These are phyloP conservation scores for Ciborinia camelliae DNA, from an alignment of 2,329 filamentous ascomycete genomes.

Conservation along the genomic window DNA sequence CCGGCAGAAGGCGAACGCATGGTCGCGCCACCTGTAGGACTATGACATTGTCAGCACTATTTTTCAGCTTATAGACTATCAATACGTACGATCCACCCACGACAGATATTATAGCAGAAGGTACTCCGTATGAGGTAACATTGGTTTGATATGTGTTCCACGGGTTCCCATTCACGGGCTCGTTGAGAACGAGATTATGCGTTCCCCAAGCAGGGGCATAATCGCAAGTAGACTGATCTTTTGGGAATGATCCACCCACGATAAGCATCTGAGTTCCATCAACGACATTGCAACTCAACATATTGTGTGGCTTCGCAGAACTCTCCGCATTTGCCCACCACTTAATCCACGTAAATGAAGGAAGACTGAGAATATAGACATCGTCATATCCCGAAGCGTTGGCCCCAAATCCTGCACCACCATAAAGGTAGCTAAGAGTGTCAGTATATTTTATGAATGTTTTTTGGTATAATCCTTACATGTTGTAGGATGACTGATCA, in stretches of 20 bases:
- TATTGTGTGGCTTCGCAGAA: conserved; percentile 46
- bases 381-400: conserved; percentile 55
- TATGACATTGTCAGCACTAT: conserved; percentile 21
- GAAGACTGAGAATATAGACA: conserved; percentile 59
- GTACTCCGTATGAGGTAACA: conserved; percentile 53
- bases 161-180: conserved; percentile 44
- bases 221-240: conserved; percentile 48
- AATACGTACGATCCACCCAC: conserved; percentile 46
- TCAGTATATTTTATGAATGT: conserved; percentile 20
- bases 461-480: conserved; percentile 44
- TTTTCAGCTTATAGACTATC: not conserved
- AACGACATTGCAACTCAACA: conserved; percentile 52
- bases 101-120: conserved; percentile 47
- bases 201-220: conserved; percentile 50
- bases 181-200: conserved; percentile 54
- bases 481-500: conserved; percentile 61
- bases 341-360: conserved; percentile 62
- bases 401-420: conserved; percentile 49
- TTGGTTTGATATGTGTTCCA: conserved; percentile 53
- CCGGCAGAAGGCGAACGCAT: conserved; percentile 47
- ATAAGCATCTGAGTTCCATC: conserved; percentile 58
- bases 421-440: conserved; percentile 54
- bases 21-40: conserved; percentile 51
- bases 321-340: conserved; percentile 43
- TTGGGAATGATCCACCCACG: conserved; percentile 57